phyloP scores from a whole-genome alignment of 768 basidiomycete genomes.

The Daedalea quercina region DNA sequence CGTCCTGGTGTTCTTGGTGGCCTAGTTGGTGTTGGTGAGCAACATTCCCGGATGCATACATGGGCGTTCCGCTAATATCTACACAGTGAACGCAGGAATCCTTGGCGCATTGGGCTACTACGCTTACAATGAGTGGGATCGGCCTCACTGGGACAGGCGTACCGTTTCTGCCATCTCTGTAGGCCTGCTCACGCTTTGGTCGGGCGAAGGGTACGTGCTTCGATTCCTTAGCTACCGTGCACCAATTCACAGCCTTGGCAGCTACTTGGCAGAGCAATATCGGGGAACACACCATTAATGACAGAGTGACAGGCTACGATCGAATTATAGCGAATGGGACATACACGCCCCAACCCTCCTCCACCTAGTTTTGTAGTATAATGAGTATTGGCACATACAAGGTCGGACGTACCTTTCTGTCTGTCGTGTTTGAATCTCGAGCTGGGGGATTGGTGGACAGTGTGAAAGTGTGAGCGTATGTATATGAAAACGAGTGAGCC shows the following conservation, averaged over 20 bases:
- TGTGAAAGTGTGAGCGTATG: too few relatives aligned
- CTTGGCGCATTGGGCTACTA: slow-evolving; percentile 59
- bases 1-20: slow-evolving; percentile 65
- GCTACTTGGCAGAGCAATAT: slow-evolving; percentile 37
- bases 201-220: slow-evolving; percentile 56
- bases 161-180: slow-evolving; percentile 1
- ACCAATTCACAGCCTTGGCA: slow-evolving; percentile 7
- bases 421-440: too few relatives aligned
- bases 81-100: slow-evolving; percentile 56
- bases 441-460: too few relatives aligned
- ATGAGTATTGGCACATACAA: too few relatives aligned
- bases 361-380: too few relatives aligned
- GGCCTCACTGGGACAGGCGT: slow-evolving; percentile 56
- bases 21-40: slow-evolving; percentile 51
- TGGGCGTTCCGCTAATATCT: not conserved
- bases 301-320: not conserved
- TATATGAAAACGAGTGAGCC: too few relatives aligned
- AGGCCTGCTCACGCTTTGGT: slow-evolving; percentile 46
- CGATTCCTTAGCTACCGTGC: not conserved
- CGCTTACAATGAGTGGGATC: slow-evolving; percentile 60
- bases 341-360: too few relatives aligned
- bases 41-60: not conserved
- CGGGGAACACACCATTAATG: slow-evolving; percentile 20
- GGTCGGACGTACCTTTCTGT: too few relatives aligned
- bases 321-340: too few relatives aligned